Evolutionary conservation across 2,329 filamentous ascomycete species (phyloP).

Genomic region (Epichloe aotearoae): DNA sequence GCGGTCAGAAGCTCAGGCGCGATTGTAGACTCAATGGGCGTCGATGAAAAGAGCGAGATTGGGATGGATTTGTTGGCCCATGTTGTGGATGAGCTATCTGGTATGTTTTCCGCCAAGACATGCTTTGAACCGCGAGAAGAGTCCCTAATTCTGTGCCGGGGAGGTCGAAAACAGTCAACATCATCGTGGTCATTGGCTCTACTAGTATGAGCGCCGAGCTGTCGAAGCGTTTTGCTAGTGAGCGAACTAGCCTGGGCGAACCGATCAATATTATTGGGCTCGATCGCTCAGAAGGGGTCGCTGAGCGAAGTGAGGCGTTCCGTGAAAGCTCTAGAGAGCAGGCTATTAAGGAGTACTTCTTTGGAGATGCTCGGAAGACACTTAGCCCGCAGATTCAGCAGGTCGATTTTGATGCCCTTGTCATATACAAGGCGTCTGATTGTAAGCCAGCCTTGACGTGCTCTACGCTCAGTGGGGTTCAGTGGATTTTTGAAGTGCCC

Average conservation of each 20-base stretch:
- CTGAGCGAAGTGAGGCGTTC: slow-evolving; percentile 59
- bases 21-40: slow-evolving; percentile 71
- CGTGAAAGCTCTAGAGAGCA: slow-evolving; percentile 62
- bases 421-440: slow-evolving; percentile 57
- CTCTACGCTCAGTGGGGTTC: background rate
- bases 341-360: slow-evolving; percentile 86
- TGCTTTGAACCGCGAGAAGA: background rate
- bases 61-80: slow-evolving; percentile 70
- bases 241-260: slow-evolving; percentile 48
- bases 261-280: slow-evolving; percentile 63
- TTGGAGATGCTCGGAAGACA: slow-evolving; percentile 63
- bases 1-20: slow-evolving; percentile 59
- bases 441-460: slow-evolving; percentile 29
- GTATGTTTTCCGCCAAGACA: slow-evolving; percentile 14
- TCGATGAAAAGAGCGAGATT: slow-evolving; percentile 50
- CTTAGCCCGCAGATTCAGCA: slow-evolving; percentile 81
- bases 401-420: slow-evolving; percentile 61
- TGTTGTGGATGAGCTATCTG: slow-evolving; percentile 46
- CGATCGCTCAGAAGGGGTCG: slow-evolving; percentile 75
- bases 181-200: slow-evolving; percentile 72
- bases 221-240: slow-evolving; percentile 48
- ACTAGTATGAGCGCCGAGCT: slow-evolving; percentile 65
- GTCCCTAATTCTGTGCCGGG: background rate
- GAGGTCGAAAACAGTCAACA: slow-evolving; percentile 44
- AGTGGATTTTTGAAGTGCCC: too few relatives aligned